phyloP scores from a whole-genome alignment of 2,329 filamentous ascomycete species.

The Bipolaris cookei region DNA sequence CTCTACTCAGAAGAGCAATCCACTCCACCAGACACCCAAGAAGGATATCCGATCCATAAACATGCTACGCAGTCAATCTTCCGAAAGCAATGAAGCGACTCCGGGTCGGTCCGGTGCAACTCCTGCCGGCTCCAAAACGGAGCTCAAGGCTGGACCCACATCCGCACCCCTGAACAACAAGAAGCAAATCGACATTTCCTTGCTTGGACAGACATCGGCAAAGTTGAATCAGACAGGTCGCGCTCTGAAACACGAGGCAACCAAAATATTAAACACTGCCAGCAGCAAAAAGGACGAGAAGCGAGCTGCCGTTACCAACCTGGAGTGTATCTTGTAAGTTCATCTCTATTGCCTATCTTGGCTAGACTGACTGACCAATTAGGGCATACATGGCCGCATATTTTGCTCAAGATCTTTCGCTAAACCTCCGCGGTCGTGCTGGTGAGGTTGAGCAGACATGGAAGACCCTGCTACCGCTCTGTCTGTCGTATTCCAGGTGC shows the following conservation, averaged over 20 bases:
- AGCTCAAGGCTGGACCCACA: slow-evolving; percentile 35
- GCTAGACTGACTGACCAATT: slow-evolving; percentile 33
- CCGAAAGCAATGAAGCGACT: slow-evolving; percentile 45
- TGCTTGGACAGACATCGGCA: slow-evolving; percentile 49
- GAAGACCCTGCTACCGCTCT: slow-evolving; percentile 48
- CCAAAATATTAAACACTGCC: slow-evolving; percentile 42
- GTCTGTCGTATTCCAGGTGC: slow-evolving; percentile 38
- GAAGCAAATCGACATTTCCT: slow-evolving; percentile 43
- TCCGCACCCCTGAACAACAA: slow-evolving; percentile 42
- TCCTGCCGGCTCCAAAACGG: slow-evolving; percentile 32
- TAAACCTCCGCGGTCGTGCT: slow-evolving; percentile 38
- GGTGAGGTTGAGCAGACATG: slow-evolving; percentile 46
- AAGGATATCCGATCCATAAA: slow-evolving; percentile 44
- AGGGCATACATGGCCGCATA: slow-evolving; percentile 51
- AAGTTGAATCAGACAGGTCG: slow-evolving; percentile 53
- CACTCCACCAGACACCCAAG: slow-evolving; percentile 43
- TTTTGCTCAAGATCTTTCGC: slow-evolving; percentile 40
- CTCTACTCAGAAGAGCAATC: slow-evolving; percentile 39
- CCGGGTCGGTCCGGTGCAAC: slow-evolving; percentile 45
- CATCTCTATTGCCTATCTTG: neutral
- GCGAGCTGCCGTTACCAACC: slow-evolving; percentile 49
- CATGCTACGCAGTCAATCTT: slow-evolving; percentile 46
- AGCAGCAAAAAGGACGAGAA: slow-evolving; percentile 44
- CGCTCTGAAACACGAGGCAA: slow-evolving; percentile 55
- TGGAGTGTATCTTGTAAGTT: slow-evolving; percentile 55